Base-by-base conservation (phyloP, 2,329 filamentous ascomycete genomes). In the Alternaria longipes region DNA sequence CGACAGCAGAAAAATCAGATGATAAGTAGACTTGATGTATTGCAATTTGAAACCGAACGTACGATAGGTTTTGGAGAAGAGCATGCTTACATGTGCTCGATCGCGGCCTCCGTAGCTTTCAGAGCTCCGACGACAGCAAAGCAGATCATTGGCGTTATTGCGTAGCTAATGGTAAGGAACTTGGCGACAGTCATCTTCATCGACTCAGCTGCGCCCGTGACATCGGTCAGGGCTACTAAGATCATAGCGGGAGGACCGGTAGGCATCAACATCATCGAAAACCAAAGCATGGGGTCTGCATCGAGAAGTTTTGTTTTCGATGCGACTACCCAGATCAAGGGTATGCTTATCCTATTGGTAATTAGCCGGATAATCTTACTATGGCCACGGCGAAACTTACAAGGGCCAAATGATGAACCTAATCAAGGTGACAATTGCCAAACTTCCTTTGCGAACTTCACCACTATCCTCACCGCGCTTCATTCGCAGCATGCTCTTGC, bases 261-360 rank as follows among this genome's bases (percentile, higher is more conserved):
- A 0, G 86, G 84, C 83, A 87, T 87, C 28, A 87, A 69, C 85
- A 88, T 88, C 83, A 88, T 83, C 3, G 78, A 81, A 68, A 91
- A 91, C 87, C 87, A 90, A 32, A 91, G 75, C 65, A 91, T 85
- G 0, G 88, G 88, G 69, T 91, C 89, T 3, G 80, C 67, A 4
- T 81, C 80, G 3, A 91, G 70, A 3, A 86, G 40, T 0, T 68
- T 64, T 0, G 87, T 89, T 55, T 81, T 82, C 2, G 80, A 82
- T 0, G 86, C 87, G 7, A 90, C 70, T 0, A 75, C 67, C 66
- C 85, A 90, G 8, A 91, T 82, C 2, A 85, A 34, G 0, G 79
- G 79, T 32, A 91, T 87, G 4, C 84, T 84, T 16, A 85, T 75
- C 20, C 68, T 72, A 38, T 16, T 26, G 8, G 11, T 7, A 32